Evolutionary conservation across 495 filamentous ascomycete genomes (phyloP), one percentile per base, ranked within the genome.

Genomic region (Pseudoneurospora amorphoporcata): DNA sequence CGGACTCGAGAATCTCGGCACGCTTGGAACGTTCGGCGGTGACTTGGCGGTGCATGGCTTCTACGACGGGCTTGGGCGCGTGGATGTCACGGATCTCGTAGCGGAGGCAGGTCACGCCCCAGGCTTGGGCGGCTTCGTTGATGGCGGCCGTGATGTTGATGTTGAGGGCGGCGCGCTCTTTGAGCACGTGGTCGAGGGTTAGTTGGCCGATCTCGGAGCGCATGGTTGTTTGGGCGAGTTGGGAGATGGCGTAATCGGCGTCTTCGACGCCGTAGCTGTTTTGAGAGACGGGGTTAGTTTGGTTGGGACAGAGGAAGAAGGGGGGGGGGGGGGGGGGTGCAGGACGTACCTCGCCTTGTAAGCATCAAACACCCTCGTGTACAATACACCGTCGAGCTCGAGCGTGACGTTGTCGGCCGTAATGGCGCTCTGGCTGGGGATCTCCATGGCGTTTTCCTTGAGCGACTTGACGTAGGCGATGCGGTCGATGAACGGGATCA

Each of bases 41-140:
- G 17, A 99, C 95, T 81, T 98, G 95, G 39, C 95, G 88, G 83
- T 99, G 96, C 96, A 99, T 99, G 72, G 95, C 95, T 69, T 91
- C 91, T 45, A 98, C 95, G 29, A 98, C 95, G 53, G 90, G 90
- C 7, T 92, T 92, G 1, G 95, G 95, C 0, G 95, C 96, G 80
- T 99, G 95, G 82, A 99, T 98, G 82, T 99, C 96, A 69, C 96
- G 85, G 77, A 99, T 99, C 82, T 99, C 95, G 84, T 99, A 99
- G 32, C 95, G 92, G 68, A 99, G 86, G 78, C 96, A 98, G 19
- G 93, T 91, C 19, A 99, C 93, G 72, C 95, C 95, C 95, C 95
- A 99, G 69, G 94, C 94, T 72, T 94, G 91, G 0, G 96, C 94
- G 0, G 95, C 96, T 79, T 98, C 95, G 83, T 99, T 99, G 86